phyloP scores from a whole-genome alignment of 768 basidiomycete species.

The Termitomyces sp. region DNA sequence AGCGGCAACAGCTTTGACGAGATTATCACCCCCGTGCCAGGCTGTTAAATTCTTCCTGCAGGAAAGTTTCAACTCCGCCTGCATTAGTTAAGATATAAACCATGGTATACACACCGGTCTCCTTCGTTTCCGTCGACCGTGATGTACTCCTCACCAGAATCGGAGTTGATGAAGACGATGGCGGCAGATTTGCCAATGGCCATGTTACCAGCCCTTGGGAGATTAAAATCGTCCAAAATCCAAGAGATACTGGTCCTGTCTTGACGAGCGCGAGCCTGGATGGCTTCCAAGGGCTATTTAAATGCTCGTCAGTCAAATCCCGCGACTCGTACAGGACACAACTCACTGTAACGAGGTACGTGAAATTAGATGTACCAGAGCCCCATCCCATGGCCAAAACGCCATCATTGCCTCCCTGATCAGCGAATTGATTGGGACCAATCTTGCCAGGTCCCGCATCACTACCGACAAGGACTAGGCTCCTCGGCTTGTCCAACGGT shows the following conservation, averaged over 20 bases:
- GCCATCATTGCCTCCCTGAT: slow-evolving; percentile 63
- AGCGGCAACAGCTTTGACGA: slow-evolving; percentile 65
- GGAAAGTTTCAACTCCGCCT: neutral
- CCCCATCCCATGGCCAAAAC: slow-evolving; percentile 93
- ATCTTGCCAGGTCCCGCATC: slow-evolving; percentile 57
- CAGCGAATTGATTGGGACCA: slow-evolving; percentile 70
- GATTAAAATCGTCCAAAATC: slow-evolving; percentile 69
- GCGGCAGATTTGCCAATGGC: slow-evolving; percentile 56
- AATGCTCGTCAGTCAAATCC: neutral
- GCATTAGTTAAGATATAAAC: neutral
- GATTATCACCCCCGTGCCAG: slow-evolving; percentile 69
- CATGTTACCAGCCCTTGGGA: slow-evolving; percentile 41
- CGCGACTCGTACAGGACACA: neutral
- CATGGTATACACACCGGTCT: slow-evolving; percentile 46
- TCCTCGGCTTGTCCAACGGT: slow-evolving; percentile 58
- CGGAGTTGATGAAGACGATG: slow-evolving; percentile 77
- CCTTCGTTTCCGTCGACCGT: slow-evolving; percentile 78
- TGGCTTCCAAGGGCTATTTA: slow-evolving; percentile 70
- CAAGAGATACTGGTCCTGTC: slow-evolving; percentile 66
- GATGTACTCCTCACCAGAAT: slow-evolving; percentile 84
- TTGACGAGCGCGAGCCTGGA: slow-evolving; percentile 66
- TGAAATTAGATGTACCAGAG: slow-evolving; percentile 75
- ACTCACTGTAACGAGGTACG: slow-evolving; percentile 73
- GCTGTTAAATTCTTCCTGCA: slow-evolving; percentile 63
- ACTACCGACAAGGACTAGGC: slow-evolving; percentile 59